Evolutionary conservation across 208 protist species (phyloP).

Genomic region (Leishmania tarentolae): DNA sequence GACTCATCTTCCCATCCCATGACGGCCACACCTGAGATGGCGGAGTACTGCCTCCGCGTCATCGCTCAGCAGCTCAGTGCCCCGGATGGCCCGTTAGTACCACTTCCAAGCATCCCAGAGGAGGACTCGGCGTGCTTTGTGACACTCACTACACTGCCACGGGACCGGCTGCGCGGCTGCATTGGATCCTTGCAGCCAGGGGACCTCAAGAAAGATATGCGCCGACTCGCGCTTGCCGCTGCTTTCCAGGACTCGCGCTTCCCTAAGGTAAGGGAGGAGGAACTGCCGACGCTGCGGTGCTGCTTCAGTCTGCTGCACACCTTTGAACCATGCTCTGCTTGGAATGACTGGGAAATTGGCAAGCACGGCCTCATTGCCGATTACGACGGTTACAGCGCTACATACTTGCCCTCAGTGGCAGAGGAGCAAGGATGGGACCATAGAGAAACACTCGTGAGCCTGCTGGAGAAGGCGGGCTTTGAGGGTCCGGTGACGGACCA

Average conservation of each 20-base stretch:
- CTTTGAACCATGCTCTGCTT: constrained; percentile 71
- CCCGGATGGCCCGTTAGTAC: constrained; percentile 37
- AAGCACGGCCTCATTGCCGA: constrained; percentile 75
- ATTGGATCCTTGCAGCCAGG: constrained; percentile 76
- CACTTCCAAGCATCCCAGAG: constrained; percentile 56
- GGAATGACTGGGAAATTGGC: constrained; percentile 86
- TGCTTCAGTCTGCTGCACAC: constrained; percentile 83
- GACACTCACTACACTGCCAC: constrained; percentile 53
- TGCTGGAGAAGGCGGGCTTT: constrained; percentile 80
- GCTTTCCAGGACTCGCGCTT: constrained; percentile 85
- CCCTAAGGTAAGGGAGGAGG: constrained; percentile 51
- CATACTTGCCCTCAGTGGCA: constrained; percentile 83
- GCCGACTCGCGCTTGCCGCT: constrained; percentile 64
- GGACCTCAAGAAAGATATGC: constrained; percentile 72
- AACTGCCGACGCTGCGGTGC: constrained; percentile 72
- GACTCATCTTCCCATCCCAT: constrained; percentile 9
- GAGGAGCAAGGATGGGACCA: constrained; percentile 79
- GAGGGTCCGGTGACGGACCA: constrained; percentile 43
- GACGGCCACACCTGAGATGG: constrained; percentile 81
- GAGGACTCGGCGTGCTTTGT: constrained; percentile 79
- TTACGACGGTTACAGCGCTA: constrained; percentile 70
- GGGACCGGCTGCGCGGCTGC: constrained; percentile 79
- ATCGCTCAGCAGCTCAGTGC: constrained; percentile 49
- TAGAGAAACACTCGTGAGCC: constrained; percentile 53
- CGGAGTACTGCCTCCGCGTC: constrained; percentile 84